phyloP scores from a whole-genome alignment of 2,329 filamentous ascomycete species.

The Botryotinia narcissicola region DNA sequence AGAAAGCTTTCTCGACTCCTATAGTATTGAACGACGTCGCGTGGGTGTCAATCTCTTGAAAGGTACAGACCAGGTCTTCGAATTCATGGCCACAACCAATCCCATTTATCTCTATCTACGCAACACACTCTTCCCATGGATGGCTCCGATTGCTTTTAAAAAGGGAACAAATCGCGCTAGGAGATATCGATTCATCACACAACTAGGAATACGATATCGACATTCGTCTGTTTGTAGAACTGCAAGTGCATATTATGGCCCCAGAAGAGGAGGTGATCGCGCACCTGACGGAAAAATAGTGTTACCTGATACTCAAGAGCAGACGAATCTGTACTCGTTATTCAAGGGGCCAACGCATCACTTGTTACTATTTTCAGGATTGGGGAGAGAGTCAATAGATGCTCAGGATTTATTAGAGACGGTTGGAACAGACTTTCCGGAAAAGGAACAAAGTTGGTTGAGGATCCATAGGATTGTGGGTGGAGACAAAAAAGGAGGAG shows the following conservation, averaged over 20 bases:
- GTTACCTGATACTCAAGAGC: slow-evolving; percentile 19
- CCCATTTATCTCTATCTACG: slow-evolving; percentile 41
- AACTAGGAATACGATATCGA: slow-evolving; percentile 46
- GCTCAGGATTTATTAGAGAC: slow-evolving; percentile 25
- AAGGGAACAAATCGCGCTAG: slow-evolving; percentile 26
- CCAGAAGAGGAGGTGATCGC: slow-evolving; percentile 48
- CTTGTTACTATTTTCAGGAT: slow-evolving; percentile 40
- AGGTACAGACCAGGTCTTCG: slow-evolving; percentile 45
- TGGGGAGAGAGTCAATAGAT: slow-evolving; percentile 18
- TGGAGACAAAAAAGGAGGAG: slow-evolving; percentile 9
- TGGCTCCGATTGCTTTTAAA: slow-evolving; percentile 41
- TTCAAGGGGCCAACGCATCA: slow-evolving; percentile 35
- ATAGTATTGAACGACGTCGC: slow-evolving; percentile 47
- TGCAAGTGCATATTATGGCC: slow-evolving; percentile 37
- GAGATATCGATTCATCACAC: slow-evolving; percentile 41
- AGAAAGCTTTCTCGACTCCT: slow-evolving; percentile 46
- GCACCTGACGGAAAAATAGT: slow-evolving; percentile 42
- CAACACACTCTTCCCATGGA: slow-evolving; percentile 42
- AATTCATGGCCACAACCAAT: slow-evolving; percentile 40
- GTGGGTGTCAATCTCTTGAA: slow-evolving; percentile 46
- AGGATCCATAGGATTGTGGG: slow-evolving; percentile 11
- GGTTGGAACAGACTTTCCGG: slow-evolving; percentile 16
- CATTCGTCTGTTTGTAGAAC: slow-evolving; percentile 41
- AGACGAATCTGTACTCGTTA: slow-evolving; percentile 33
- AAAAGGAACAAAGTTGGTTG: slow-evolving; percentile 14